Evolutionary conservation across 2,329 filamentous ascomycete species (phyloP), one percentile per base, ranked within the genome.

Genomic region (Verticillium dahliae): DNA sequence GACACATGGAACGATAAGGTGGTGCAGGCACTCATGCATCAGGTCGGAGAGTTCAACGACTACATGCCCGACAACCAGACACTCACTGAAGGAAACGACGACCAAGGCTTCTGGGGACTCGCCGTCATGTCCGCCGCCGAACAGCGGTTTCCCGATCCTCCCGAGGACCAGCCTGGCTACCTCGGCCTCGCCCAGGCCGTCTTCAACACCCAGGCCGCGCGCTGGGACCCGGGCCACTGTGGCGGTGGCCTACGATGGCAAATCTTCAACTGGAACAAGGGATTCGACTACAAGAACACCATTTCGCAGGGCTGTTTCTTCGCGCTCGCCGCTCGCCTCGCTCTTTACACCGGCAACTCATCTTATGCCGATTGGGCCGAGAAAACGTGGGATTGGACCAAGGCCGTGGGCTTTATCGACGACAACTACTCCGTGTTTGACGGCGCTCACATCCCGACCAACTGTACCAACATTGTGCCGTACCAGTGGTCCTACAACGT

Each of bases 181-280:
- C 79, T 91, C 11, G 85, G 87, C 4, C 81, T 95, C 13, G 90
- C 88, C 2, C 87, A 92, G 71, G 90, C 88, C 58, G 89, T 92
- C 35, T 96, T 95, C 78, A 91, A 96, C 72, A 88, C 86, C 2
- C 90, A 94, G 69, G 86, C 85, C 2, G 78, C 80, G 34, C 85
- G 90, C 41, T 95, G 90, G 91, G 90, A 93, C 65, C 78, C 73
- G 1, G 74, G 79, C 1, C 76, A 84, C 59, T 96, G 91, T 67
- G 81, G 80, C n/a, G 91, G 91, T 50, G 92, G 91, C 6, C 73
- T 95, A 58, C 84, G 90, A 64, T 94, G 90, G 90, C 92, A 96
- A 75, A 92, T 96, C 57, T 94, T 90, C 71, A 81, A 84, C 1
- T 92, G 90, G 79, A 95, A 96, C 71, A 86, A 83, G 50, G 92